A percentile compares a stretch with the other conserved stretches of the same genome.
phyloP scores from a whole-genome alignment of 106 monocot species.

The Allium fistulosum region DNA sequence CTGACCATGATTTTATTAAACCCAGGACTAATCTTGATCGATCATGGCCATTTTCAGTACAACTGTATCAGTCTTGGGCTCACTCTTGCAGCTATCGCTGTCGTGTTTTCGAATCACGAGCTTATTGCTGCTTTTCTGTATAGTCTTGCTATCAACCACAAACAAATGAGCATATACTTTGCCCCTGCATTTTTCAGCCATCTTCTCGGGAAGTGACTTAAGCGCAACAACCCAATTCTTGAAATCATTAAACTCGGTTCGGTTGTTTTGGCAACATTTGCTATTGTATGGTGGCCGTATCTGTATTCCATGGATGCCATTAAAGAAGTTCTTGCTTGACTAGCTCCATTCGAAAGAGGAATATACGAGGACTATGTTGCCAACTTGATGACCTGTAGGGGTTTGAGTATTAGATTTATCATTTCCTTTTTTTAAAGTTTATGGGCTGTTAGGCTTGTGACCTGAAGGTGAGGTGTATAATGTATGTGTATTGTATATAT shows the following conservation, averaged over 20 bases:
- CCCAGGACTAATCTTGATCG: conserved; percentile 75
- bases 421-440: too few relatives aligned
- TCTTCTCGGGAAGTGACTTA: conserved; percentile 80
- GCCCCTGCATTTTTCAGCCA: conserved; percentile 93
- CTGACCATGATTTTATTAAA: conserved; percentile 79
- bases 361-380: conserved; percentile 98
- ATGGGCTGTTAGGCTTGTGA: too few relatives aligned
- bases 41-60: conserved; percentile 99
- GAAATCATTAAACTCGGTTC: conserved; percentile 64
- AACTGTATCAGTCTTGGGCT: conserved; percentile 95
- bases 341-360: conserved; percentile 98
- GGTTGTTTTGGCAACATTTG: conserved; percentile 74
- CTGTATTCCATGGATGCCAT: conserved; percentile 64
- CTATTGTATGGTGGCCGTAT: conserved; percentile 89
- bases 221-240: conserved; percentile 48
- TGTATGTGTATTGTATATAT: too few relatives aligned
- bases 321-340: conserved; percentile 69
- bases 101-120: conserved; percentile 47
- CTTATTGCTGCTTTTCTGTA: conserved; percentile 66
- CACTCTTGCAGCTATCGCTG: conserved; percentile 72
- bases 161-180: conserved; percentile 95
- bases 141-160: conserved; percentile 89
- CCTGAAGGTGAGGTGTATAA: too few relatives aligned
- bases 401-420: too few relatives aligned
- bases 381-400: too few relatives aligned